Evolutionary conservation across 106 monocot species (phyloP), one percentile per base, ranked within the genome.

Genomic region (Dendrobium nobile): DNA sequence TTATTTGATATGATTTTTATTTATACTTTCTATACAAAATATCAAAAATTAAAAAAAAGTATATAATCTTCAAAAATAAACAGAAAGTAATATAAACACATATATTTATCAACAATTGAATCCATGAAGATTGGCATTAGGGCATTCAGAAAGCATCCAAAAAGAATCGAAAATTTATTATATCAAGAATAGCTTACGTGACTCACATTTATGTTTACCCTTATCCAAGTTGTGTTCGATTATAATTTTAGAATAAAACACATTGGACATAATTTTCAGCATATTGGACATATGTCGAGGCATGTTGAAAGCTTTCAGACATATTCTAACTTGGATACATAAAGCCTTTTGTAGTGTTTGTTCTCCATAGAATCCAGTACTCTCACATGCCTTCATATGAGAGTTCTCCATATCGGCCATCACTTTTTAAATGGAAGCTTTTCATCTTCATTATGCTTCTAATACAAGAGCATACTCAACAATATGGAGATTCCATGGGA

Each of bases 221-320:
- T 5, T 61, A 22, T 61, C 22, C 20, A n/a, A n/a, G n/a, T 61
- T 20, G n/a, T 61, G n/a, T 10, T 20, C n/a, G 22, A 61, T 7
- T 61, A 61, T 61, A 61, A 22, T 61, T 61, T 61, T 61, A 20
- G 22, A 61, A n/a, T 61, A 61, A n/a, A 61, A 61, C 61, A 61
- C 7, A 2, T 22, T 20, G n/a, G 5, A 61, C 22, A 61, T 0
- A 61, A 22, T 7, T 61, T 61, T 51, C 9, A 11, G 13, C 13
- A 22, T 22, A 2, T 59, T 2, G 56, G 8, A 59, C 59, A n/a
- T 59, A 20, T 59, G 59, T 59, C 59, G 20, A n/a, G 48, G 51
- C 11, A 0, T 51, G 9, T 11, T 11, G 33, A 33, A 33, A 33
- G 33, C 33, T 51, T 9, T 51, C 51, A 11, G 11, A 9, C 51